These are phyloP conservation scores for Lipomyces yamadae DNA, from an alignment of 805 yeast species.

Conservation along the genomic window DNA sequence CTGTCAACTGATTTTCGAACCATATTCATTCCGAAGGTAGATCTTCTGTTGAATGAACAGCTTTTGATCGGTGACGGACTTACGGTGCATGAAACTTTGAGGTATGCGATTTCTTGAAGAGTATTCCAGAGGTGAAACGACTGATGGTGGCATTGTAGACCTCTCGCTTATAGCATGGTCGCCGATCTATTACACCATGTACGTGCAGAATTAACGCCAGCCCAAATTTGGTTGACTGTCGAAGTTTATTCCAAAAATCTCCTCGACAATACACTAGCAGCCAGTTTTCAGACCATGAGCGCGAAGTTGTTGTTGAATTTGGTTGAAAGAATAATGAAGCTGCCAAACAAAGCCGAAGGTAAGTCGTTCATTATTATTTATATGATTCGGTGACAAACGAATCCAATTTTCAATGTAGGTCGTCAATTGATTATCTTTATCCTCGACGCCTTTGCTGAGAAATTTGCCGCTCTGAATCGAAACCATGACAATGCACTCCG, in stretches of 20 bases:
- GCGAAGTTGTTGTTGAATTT: conserved; percentile 86
- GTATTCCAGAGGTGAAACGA: not conserved
- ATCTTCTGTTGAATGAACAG: conserved; percentile 80
- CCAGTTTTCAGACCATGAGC: conserved; percentile 95
- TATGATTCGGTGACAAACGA: too few relatives aligned
- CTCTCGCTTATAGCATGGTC: conserved; percentile 90
- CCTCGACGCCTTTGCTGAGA: conserved; percentile 82
- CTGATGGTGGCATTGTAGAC: conserved; percentile 45
- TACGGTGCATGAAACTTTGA: conserved; percentile 83
- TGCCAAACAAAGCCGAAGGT: conserved; percentile 74
- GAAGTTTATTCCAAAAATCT: conserved; percentile 77
- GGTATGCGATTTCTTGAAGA: conserved; percentile 44
- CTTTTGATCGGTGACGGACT: conserved; percentile 91
- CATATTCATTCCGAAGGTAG: conserved; percentile 83
- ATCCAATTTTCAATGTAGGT: conserved; percentile 45
- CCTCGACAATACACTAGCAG: conserved; percentile 78
- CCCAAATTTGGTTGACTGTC: conserved; percentile 87
- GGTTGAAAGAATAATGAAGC: conserved; percentile 82
- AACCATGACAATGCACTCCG: conserved; percentile 54
- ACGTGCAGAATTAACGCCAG: conserved; percentile 76
- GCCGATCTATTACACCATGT: conserved; percentile 96
- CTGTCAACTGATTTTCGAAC: conserved; percentile 84
- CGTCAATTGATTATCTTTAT: conserved; percentile 83
- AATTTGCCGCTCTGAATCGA: conserved; percentile 76
- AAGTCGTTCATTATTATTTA: not conserved